Evolutionary conservation across 345 rosid species (phyloP).

Genomic region (Isatis tinctoria): DNA sequence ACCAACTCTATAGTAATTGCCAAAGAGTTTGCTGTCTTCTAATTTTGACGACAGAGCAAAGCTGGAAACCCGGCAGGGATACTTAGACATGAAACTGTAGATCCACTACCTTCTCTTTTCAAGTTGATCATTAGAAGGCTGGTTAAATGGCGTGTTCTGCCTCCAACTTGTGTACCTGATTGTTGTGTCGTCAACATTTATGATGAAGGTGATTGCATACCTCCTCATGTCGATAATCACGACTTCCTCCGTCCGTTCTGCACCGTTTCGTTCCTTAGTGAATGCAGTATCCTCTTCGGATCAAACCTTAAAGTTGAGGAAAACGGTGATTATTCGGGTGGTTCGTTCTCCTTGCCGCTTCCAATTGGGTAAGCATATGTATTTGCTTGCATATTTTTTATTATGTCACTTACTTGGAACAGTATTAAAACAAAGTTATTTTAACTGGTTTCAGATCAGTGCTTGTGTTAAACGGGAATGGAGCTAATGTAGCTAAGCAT

Average conservation of each 20-base stretch:
- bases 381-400: not conserved
- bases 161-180: constrained; percentile 49
- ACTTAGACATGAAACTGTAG: constrained; percentile 45
- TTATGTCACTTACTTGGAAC: not conserved
- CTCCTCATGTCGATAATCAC: constrained; percentile 55
- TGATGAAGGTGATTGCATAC: constrained; percentile 64
- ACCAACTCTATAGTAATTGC: not conserved
- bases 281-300: constrained; percentile 48
- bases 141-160: constrained; percentile 51
- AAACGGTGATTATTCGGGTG: constrained; percentile 47
- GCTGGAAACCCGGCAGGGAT: constrained; percentile 49
- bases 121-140: constrained; percentile 48
- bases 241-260: constrained; percentile 60
- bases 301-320: constrained; percentile 39
- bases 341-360: constrained; percentile 42
- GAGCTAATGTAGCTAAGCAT: constrained; percentile 54
- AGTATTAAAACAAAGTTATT: not conserved
- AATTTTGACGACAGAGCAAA: constrained; percentile 36
- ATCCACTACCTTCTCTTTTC: constrained; percentile 48
- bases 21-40: not conserved
- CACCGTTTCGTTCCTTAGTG: constrained; percentile 50
- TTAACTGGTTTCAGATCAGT: constrained; percentile 40
- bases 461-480: constrained; percentile 50
- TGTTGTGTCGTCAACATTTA: constrained; percentile 65
- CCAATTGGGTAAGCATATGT: constrained; percentile 38